phyloP scores from a whole-genome alignment of 2,329 filamentous ascomycete genomes.

The Metarhizium guizhouense region DNA sequence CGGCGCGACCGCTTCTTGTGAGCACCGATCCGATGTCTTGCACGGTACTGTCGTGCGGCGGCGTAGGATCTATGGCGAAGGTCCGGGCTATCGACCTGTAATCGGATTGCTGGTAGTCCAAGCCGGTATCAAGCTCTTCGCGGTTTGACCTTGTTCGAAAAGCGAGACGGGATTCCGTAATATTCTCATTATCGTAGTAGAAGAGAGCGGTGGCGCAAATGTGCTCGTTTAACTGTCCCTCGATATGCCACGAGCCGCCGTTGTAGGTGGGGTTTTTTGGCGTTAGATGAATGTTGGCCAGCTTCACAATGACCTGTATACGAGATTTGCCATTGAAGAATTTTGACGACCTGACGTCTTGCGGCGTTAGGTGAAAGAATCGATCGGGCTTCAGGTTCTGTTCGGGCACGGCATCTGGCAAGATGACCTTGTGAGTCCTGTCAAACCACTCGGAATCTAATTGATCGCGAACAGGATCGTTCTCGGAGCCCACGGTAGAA shows the following conservation, averaged over 20 bases:
- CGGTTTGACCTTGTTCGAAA: conserved; percentile 36
- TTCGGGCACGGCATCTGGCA: not conserved
- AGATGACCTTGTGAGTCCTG: not conserved
- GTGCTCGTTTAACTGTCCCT: conserved; percentile 51
- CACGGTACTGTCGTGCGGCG: conserved; percentile 7
- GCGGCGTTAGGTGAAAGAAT: not conserved
- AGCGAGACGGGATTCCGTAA: conserved; percentile 39
- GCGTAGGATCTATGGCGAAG: conserved; percentile 22
- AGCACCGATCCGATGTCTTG: conserved; percentile 37
- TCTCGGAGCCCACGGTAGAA: not conserved
- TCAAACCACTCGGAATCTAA: not conserved
- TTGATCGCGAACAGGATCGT: not conserved
- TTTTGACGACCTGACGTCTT: conserved; percentile 9
- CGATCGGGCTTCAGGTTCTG: not conserved
- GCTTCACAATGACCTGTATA: conserved; percentile 55
- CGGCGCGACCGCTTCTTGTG: conserved; percentile 36
- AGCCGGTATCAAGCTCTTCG: conserved; percentile 16
- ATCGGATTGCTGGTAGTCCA: conserved; percentile 24
- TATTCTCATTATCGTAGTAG: conserved; percentile 35
- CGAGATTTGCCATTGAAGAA: conserved; percentile 21
- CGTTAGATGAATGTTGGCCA: conserved; percentile 51
- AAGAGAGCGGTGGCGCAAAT: conserved; percentile 56
- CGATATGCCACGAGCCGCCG: conserved; percentile 46
- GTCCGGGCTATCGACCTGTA: conserved; percentile 22
- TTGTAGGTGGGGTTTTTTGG: conserved; percentile 46